Evolutionary conservation across 2,329 filamentous ascomycete genomes (phyloP), one percentile per base, ranked within the genome.

Genomic region (Penicillium hordei): DNA sequence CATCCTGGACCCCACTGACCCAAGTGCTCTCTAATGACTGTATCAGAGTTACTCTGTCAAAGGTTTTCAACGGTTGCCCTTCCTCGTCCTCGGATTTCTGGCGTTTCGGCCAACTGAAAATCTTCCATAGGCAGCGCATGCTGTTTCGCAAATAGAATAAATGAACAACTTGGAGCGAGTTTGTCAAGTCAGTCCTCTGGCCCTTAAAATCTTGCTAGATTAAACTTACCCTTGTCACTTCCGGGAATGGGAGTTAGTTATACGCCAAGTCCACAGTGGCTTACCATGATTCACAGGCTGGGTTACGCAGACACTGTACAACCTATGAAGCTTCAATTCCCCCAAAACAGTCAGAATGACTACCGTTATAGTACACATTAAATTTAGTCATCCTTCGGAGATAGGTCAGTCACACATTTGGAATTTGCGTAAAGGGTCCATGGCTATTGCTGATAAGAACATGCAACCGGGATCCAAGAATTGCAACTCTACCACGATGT

Each of bases 81-180:
- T 59, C 64, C n/a, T 63, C 57, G 12, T 61, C 52, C 6, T 48
- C 40, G 6, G 42, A 10, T 33, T 55, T 62, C 25, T 52, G 53
- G 2, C 55, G 52, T 42, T 58, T 63, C 1, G 57, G 13, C 65
- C 61, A 63, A 25, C 49, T 57, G 57, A 62, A 63, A 19, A 65
- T 33, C 34, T 13, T 57, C 57, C 52, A 60, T 13, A 64, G 48
- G n/a, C 55, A 61, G 44, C 34, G 58, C 64, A 66, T 66, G 9
- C 19, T 49, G 5, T 25, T 15, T 13, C 4, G 13, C 29, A 33
- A 2, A 8, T 8, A 13, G 21, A 25, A 2, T 23, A 21, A 25
- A 12, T 10, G 21, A 15, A n/a, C 15, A 19, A 27, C 21, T 17
- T 44, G 29, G 10, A 36, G 13, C 3, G 9, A 50, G 5, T 15